Evolutionary conservation across 352 stramenopile species (phyloP), one percentile per base, ranked within the genome.

Genomic region (Albugo candida): DNA sequence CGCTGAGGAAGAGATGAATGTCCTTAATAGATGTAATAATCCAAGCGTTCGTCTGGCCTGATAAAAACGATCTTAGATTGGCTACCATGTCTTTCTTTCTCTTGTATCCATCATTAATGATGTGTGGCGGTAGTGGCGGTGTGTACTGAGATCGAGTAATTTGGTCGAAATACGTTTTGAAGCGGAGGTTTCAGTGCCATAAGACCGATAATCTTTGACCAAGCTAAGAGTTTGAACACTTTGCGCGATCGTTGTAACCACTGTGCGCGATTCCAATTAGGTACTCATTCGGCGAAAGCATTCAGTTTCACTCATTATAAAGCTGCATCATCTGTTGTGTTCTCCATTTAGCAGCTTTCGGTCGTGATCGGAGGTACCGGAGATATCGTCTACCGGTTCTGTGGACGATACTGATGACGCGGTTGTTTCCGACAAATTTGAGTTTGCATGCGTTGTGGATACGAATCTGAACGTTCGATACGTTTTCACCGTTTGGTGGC

Each of bases 131-230:
- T 31, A 31, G 8, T 8, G 24, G 24, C 3, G 24, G 24, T n/a
- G n/a, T n/a, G n/a, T 64, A 17, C 47, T 16, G 36, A 49, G 24
- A 34, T n/a, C 35, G 10, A 10, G 19, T 6, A n/a, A 12, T 1
- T 17, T 18, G 35, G 42, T 47, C 3, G 14, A n/a, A 51, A 36
- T 51, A 27, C 18, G 31, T 21, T 21, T 5, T 39, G 42, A 35
- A 20, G 21, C 21, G 31, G 13, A 21, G 19, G 19, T 20, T 10
- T 8, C 45, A 11, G 6, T 44, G 46, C 13, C 82, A 48, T 92
- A 87, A 27, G 75, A 94, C 92, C 92, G 97, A 47, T 93, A 85
- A 41, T 86, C 88, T 59, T 98, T 98, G 31, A 95, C 83, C 5
- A 97, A 67, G 34, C 89, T 91, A 12, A 89, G n/a, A n/a, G 91